These are phyloP conservation scores for Vachellia collinsii DNA, from an alignment of 306 rosid genomes.

Conservation along the genomic window DNA sequence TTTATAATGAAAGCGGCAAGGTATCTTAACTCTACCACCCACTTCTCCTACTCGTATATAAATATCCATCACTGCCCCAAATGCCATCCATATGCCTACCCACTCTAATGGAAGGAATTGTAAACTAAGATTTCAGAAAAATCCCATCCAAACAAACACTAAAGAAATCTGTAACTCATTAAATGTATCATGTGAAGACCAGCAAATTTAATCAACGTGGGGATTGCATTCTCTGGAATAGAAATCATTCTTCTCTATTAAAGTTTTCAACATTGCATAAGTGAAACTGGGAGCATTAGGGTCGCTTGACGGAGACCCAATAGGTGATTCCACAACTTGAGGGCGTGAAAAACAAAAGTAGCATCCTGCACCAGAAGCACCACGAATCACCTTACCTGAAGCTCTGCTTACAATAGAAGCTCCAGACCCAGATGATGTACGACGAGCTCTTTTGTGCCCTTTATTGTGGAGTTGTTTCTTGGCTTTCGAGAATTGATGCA, in stretches of 20 bases:
- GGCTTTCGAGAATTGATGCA: conserved; percentile 53
- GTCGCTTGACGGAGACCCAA: conserved; percentile 54
- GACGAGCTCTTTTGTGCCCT: conserved; percentile 35
- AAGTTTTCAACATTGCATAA: conserved; percentile 24
- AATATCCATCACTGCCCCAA: conserved; percentile 28
- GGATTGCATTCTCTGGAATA: conserved; percentile 77
- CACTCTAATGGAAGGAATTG: not conserved
- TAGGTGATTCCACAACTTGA: conserved; percentile 50
- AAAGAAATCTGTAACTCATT: not conserved
- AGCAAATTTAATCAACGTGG: conserved; percentile 47
- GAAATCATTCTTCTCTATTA: conserved; percentile 77
- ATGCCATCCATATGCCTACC: not conserved
- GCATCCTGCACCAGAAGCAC: conserved; percentile 47
- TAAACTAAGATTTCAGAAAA: conserved; percentile 15
- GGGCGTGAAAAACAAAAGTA: conserved; percentile 64
- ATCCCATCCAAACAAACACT: not conserved
- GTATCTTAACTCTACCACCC: conserved; percentile 7
- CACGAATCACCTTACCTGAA: conserved; percentile 49
- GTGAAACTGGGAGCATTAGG: conserved; percentile 70
- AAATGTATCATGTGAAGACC: not conserved
- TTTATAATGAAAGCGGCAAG: not conserved
- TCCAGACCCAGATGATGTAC: conserved; percentile 33
- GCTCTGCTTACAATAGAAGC: conserved; percentile 19
- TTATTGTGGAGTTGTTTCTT: conserved; percentile 46
- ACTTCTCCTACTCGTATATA: not conserved